A percentile compares a stretch with the other conserved stretches of the same genome.
Conservation (phyloP, 2,329 filamentous ascomycete genomes). For the Botrytis sinoallii region DNA sequence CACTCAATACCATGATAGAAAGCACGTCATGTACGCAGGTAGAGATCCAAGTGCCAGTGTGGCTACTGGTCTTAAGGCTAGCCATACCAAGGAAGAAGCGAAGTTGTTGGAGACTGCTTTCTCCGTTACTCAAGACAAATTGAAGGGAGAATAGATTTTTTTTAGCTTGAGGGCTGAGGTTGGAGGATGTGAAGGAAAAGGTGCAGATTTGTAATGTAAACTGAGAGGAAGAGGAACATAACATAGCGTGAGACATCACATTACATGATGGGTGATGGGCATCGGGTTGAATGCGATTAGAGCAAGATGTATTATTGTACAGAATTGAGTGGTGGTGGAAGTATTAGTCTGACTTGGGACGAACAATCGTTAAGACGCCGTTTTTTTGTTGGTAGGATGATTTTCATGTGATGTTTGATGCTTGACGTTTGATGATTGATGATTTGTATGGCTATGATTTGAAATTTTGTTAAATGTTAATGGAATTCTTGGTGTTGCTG, state of each 20-base stretch:
- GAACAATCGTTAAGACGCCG: not conserved
- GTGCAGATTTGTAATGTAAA: constrained; percentile 15
- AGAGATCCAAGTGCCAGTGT: constrained; percentile 91
- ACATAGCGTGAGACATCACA: not conserved
- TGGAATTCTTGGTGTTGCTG: not conserved
- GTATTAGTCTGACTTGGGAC: not conserved
- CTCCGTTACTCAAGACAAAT: constrained; percentile 63
- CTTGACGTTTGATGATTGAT: not conserved
- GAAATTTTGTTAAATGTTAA: not conserved
- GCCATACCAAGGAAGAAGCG: constrained; percentile 89
- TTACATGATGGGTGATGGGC: constrained; percentile 4
- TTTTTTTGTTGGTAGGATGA: not conserved
- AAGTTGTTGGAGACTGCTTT: constrained; percentile 70
- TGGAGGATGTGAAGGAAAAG: not conserved
- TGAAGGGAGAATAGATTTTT: constrained; percentile 51
- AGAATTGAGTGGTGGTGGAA: constrained; percentile 20
- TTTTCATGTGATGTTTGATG: not conserved
- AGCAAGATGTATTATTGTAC: constrained; percentile 32
- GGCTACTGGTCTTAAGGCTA: constrained; percentile 85
- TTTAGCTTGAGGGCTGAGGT: not conserved
- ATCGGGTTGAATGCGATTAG: constrained; percentile 21
- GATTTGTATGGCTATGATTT: not conserved
- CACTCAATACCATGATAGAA: constrained; percentile 86
- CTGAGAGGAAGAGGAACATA: not conserved
- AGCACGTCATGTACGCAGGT: constrained; percentile 96